These are phyloP conservation scores for Rostrohypoxylon terebratum DNA, from an alignment of 495 filamentous ascomycete genomes.

Conservation along the genomic window DNA sequence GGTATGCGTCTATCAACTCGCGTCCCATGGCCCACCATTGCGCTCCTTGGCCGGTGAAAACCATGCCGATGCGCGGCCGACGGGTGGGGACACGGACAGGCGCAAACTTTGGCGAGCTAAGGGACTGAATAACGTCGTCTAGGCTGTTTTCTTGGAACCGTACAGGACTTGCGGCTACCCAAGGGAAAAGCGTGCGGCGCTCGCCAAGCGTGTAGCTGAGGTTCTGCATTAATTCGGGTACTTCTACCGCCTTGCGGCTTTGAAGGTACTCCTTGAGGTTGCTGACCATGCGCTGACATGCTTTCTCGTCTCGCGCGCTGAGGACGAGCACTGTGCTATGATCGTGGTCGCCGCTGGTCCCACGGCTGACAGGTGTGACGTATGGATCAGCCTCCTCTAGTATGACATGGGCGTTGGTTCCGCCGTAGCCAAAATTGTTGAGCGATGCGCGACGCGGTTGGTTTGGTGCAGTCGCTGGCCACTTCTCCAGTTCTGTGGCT, in stretches of 20 bases:
- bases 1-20: constrained; percentile 46
- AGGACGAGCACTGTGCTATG: neutral
- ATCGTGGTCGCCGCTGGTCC: neutral
- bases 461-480: neutral
- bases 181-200: neutral
- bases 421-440: constrained; percentile 63
- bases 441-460: constrained; percentile 29
- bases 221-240: neutral
- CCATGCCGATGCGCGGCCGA: constrained; percentile 5
- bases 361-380: neutral
- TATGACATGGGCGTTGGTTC: constrained; percentile 58
- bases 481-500: constrained; percentile 23
- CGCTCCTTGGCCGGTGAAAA: constrained; percentile 46
- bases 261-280: neutral
- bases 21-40: constrained; percentile 61
- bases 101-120: neutral
- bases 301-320: neutral
- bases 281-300: neutral
- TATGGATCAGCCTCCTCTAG: neutral
- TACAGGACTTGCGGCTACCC: neutral
- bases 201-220: neutral
- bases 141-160: neutral
- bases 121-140: neutral
- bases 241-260: neutral
- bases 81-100: neutral